These are phyloP conservation scores for Cladosporium sp. DNA, from an alignment of 2,329 filamentous ascomycete species.

Conservation along the genomic window DNA sequence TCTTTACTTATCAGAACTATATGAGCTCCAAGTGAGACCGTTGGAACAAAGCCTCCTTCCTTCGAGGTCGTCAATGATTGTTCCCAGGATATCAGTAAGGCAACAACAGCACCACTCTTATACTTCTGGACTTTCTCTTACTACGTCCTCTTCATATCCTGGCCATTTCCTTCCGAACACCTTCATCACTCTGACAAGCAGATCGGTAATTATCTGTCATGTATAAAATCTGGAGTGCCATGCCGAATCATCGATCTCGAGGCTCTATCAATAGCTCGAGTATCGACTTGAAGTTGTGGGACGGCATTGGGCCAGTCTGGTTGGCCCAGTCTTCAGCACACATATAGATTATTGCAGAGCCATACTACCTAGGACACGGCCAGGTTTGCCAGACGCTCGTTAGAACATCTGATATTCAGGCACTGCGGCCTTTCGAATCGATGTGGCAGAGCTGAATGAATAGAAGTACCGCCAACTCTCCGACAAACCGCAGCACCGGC, in stretches of 20 bases:
- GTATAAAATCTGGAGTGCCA: background rate
- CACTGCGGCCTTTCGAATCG: background rate
- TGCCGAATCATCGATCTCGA: background rate
- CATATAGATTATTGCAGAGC: background rate
- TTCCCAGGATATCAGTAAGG: background rate
- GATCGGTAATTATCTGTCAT: background rate
- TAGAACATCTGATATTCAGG: background rate
- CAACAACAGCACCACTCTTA: background rate
- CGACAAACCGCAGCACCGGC: background rate
- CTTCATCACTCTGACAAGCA: background rate
- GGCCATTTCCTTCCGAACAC: background rate
- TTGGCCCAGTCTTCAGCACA: background rate
- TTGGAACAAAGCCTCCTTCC: background rate
- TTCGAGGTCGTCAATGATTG: background rate
- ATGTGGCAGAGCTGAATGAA: background rate
- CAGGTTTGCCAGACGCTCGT: background rate
- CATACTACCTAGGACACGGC: background rate
- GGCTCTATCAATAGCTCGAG: background rate
- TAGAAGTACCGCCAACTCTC: background rate
- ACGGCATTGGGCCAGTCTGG: background rate
- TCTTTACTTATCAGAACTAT: background rate
- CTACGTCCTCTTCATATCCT: background rate
- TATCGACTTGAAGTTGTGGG: background rate
- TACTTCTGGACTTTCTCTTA: background rate
- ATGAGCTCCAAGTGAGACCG: background rate